Base-by-base conservation (phyloP, 176 grass and related monocot genomes). In the Oryza rufipogon region DNA sequence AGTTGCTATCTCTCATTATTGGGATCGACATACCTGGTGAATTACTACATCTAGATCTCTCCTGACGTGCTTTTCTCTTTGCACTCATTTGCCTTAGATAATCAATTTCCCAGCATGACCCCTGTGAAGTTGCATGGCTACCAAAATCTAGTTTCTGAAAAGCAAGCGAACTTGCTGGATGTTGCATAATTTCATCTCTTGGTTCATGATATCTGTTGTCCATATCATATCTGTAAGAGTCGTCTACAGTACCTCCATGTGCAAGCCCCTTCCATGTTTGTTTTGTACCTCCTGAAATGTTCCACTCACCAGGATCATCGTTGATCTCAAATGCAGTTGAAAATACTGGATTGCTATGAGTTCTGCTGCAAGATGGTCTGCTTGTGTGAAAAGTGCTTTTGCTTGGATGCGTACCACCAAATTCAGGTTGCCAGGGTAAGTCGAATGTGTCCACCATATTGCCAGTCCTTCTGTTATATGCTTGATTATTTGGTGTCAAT, bases 241-340 rank as follows among this genome's bases (percentile, higher is more conserved):
- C 79, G 61, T 73, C 63, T 9, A 79, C 4, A 17, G 70, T 81
- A 72, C 88, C 63, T 66, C 52, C 60, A 70, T 83, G 39, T 64
- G 45, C 74, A 60, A 79, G 51, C 16, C 73, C 82, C 34, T 75
- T 44, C 70, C 51, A 74, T 25, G 71, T 88, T 64, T 38, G 75
- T 71, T 80, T 67, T 47, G 17, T 46, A 63, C 70, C 75, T 52
- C 84, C 81, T 28, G 81, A 54, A 73, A 72, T 67, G 34, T 78
- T 81, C 92, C 86, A 83, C 36, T 88, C 81, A 84, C 77, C 85
- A 49, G 34, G 75, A 45, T 87, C 83, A 32, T 83, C 80, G 71
- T 83, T 85, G 66, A 98, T 90, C 85, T 92, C 91, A 32, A 80
- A 58, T 71, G 89, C 78, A 7, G 85, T 76, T 88, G 93, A 93